Evolutionary conservation across 352 stramenopile species (phyloP), one percentile per base, ranked within the genome.

Genomic region (Phytophthora capsici): DNA sequence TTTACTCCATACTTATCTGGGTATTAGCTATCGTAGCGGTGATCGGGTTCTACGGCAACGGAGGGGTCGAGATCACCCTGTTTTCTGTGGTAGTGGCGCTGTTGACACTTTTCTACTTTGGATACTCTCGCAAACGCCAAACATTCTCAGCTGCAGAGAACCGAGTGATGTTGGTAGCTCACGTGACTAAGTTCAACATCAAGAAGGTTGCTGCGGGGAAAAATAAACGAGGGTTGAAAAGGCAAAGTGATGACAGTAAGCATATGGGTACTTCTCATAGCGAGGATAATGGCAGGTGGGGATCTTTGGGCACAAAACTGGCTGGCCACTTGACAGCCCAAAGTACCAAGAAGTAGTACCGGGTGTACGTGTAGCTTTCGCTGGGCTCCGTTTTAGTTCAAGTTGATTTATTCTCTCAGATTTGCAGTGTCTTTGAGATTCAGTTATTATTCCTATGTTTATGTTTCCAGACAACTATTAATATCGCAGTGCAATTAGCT

Each of bases 101-200:
- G 0, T 32, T 77, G 2, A 70, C 66, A 1, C 5, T 71, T 3
- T 80, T 78, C 30, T 84, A 84, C 55, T 75, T 71, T 38, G 47
- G 26, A 4, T 80, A 82, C 46, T 57, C 76, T 3, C 69, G 69
- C 2, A 68, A 71, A 16, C 62, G 67, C 1, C 76, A 81, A 37
- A 78, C 65, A 0, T 77, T 84, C 34, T 84, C 75, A 2, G 58
- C 69, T 1, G 65, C 80, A 25, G 76, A 85, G 55, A 75, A 76
- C 30, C 69, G 70, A 7, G 57, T 78, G 9, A 61, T 85, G 47
- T 46, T 85, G 19, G 69, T 85, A 25, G 76, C 76, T 14, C 73
- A 85, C 20, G 76, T 85, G 23, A 77, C 70, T 4, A 77, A 80
- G 25, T 80, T 78, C 25, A 78, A 78, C 30, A 22, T 67, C 9